phyloP scores from a whole-genome alignment of 441 rosid genomes.

The Lagerstroemia fauriei region DNA sequence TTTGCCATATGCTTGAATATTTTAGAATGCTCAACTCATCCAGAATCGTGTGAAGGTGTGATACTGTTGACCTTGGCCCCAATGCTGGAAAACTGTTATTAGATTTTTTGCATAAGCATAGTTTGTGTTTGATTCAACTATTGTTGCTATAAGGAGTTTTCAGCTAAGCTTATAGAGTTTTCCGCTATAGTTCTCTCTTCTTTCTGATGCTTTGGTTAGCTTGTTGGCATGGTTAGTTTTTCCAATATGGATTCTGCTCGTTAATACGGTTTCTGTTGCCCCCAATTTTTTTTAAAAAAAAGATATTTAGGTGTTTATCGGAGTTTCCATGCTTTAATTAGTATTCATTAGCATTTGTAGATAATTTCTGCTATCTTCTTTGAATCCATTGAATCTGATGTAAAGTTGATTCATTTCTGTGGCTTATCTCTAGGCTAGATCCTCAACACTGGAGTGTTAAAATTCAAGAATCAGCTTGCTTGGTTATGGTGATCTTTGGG shows the following conservation, averaged over 20 bases:
- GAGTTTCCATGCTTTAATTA: background rate
- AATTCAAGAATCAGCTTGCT: conserved; percentile 76
- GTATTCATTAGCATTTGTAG: background rate
- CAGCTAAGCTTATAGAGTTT: background rate
- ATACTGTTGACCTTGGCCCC: background rate
- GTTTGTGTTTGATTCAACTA: background rate
- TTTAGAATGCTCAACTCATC: background rate
- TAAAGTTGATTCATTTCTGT: background rate
- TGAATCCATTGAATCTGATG: background rate
- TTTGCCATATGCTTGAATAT: background rate
- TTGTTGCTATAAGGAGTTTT: background rate
- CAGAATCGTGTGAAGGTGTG: background rate
- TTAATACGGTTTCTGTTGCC: background rate
- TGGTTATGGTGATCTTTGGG: conserved; percentile 67
- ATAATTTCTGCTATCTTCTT: background rate
- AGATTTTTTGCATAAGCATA: background rate
- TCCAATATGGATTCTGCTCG: background rate
- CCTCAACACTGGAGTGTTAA: conserved; percentile 73
- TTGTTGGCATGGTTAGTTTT: background rate
- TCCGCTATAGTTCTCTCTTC: background rate
- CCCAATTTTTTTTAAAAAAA: background rate
- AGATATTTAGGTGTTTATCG: background rate
- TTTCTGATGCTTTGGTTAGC: background rate
- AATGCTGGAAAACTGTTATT: background rate
- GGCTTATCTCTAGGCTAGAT: conserved; percentile 51